Evolutionary conservation across 2,329 filamentous ascomycete genomes (phyloP), one percentile per base, ranked within the genome.

Genomic region (Sporothrix brunneoviolacea): DNA sequence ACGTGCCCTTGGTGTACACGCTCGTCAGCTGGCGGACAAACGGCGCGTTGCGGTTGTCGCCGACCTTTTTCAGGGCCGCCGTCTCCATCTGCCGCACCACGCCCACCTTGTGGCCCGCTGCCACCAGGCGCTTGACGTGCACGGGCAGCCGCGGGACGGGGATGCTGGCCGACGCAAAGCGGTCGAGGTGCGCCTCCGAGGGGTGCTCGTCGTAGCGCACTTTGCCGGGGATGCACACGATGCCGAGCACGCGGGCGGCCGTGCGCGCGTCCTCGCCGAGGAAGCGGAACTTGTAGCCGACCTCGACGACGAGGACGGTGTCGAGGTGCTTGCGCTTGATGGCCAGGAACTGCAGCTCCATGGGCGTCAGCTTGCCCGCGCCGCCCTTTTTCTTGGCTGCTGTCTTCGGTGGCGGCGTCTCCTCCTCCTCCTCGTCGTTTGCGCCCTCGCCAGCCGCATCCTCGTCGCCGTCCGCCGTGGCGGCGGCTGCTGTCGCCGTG

Each of bases 201-300:
- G 85, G 80, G 65, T 95, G 89, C 64, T 97, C 91, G 63, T 98
- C 91, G 62, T 91, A 98, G 62, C 91, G 80, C 66, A 91, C 82
- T 63, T 96, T 97, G 32, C 93, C 93, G 0, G 93, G 91, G 59
- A 98, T 96, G 65, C 93, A 98, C 35, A 98, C 86, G 58, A 98
- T 96, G 53, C 89, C 87, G 43, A 98, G 74, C 64, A 91, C 89
- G 65, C 91, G 95, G 12, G 91, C 88, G 4, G 91, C 93, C 48
- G 82, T 80, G 48, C 90, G 80, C 8, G 93, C 93, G 70, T 98
- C 93, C 61, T 97, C 91, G 10, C 93, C 93, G 63, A 95, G 95
- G 71, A 98, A 95, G 30, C 87, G 84, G 69, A 95, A 98, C 65
- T 98, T 98, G 71, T 98, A 98, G 45, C 93, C 93, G 8, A 97